Evolutionary conservation across 805 yeast species (phyloP), one percentile per base, ranked within the genome.

Genomic region (Nakazawaea laoshanensis): DNA sequence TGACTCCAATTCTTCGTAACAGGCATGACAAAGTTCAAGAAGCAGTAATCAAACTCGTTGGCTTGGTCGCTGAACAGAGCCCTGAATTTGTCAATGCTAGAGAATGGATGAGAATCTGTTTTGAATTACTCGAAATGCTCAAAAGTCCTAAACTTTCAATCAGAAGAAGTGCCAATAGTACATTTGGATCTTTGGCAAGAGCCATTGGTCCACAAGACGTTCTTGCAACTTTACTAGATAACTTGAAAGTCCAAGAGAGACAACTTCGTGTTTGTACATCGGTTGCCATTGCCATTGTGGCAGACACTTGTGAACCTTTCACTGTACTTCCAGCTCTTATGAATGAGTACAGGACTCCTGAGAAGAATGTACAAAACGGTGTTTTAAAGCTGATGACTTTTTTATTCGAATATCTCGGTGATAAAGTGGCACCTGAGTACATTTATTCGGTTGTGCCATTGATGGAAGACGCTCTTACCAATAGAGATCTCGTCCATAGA

Each of bases 161-260:
- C 29, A 61, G 97, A 42, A 65, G 77, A 19, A 81, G 88, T 1
- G 95, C 98, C 0, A 92, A 88, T 49, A 74, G 73, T 13, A 84
- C 97, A 0, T 92, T 92, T 61, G 98, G 97, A 0, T 70, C 72
- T 32, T 87, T 92, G 40, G 88, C 98, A 0, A 73, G 72, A 41
- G 94, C 95, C 0, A 79, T 92, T 30, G 99, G 99, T 0, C 99
- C 99, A 0, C 92, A 85, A 40, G 97, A 92, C 52, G 94, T 92
- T 4, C 55, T 92, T 14, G 88, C 79, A 1, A 80, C 94, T 37
- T 60, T 92, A 23, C 57, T 92, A 36, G 85, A 83, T 45, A 89
- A 89, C 45, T 61, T 92, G 43, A 70, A 84, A 39, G 94, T 88
- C 6, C 97, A 89, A 51, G 97, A 92, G 50, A 82, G 99, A 49